These are phyloP conservation scores for Pleurotus djamor DNA, from an alignment of 768 basidiomycete genomes.

Conservation along the genomic window DNA sequence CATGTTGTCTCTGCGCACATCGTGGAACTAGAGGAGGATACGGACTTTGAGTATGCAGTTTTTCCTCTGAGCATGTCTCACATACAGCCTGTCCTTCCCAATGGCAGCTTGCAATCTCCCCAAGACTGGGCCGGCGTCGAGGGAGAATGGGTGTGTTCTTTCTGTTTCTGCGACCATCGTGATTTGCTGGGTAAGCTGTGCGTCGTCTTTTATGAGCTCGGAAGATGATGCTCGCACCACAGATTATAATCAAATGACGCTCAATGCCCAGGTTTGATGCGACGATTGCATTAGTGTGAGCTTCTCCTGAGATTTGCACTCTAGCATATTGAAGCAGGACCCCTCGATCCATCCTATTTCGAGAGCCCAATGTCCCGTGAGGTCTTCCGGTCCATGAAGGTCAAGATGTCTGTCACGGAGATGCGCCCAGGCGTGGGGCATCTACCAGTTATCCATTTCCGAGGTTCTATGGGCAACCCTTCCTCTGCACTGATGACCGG, in stretches of 20 bases:
- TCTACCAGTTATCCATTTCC: constrained; percentile 51
- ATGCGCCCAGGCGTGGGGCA: constrained; percentile 41
- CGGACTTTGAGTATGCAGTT: constrained; percentile 28
- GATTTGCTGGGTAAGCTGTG: constrained; percentile 53
- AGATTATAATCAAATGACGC: constrained; percentile 45
- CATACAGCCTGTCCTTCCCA: constrained; percentile 48
- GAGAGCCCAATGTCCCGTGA: constrained; percentile 49
- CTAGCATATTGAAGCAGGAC: constrained; percentile 24
- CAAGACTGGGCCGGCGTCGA: constrained; percentile 59
- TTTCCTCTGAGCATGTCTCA: constrained; percentile 52
- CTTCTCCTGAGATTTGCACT: not conserved
- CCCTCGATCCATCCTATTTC: constrained; percentile 45
- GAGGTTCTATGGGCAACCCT: constrained; percentile 46
- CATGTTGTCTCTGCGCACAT: constrained; percentile 56
- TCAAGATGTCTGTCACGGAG: constrained; percentile 40
- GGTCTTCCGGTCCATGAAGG: constrained; percentile 44
- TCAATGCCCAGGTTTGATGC: not conserved
- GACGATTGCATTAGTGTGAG: not conserved
- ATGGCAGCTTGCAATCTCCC: constrained; percentile 28
- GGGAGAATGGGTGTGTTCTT: constrained; percentile 62
- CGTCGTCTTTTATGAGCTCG: constrained; percentile 1
- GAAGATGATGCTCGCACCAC: not conserved
- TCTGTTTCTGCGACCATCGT: constrained; percentile 68
- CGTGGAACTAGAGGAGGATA: constrained; percentile 32
- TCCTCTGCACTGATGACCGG: constrained; percentile 48